phyloP scores from a whole-genome alignment of 1,284 basidiomycete species.

The Butyriboletus regius region DNA sequence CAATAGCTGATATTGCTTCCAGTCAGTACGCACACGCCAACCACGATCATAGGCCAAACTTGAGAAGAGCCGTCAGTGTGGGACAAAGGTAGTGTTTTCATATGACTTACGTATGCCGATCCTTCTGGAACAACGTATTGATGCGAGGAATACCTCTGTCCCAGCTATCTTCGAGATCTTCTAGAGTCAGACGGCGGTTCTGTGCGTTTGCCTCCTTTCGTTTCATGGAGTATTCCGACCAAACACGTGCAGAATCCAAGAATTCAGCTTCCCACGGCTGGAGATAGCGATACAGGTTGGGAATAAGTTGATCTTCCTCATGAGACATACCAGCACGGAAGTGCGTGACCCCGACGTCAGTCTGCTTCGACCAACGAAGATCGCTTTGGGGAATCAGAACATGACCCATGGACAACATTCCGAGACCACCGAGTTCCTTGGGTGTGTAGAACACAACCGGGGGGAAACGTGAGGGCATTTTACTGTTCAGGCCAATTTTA shows the following conservation, averaged over 20 bases:
- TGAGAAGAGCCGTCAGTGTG: conserved; percentile 39
- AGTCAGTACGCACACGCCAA: conserved; percentile 92
- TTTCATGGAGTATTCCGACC: conserved; percentile 99
- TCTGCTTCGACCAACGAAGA: conserved; percentile 96
- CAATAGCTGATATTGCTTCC: conserved; percentile 93
- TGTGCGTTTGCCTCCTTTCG: conserved; percentile 97
- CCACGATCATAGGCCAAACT: conserved; percentile 95
- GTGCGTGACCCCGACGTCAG: conserved; percentile 90
- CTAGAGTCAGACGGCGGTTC: conserved; percentile 91
- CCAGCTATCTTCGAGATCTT: conserved; percentile 96
- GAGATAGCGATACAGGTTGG: conserved; percentile 95
- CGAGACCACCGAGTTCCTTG: conserved; percentile 93
- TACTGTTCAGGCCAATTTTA: conserved; percentile 96
- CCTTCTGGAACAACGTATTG: conserved; percentile 96
- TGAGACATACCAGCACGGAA: conserved; percentile 97
- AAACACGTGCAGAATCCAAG: conserved; percentile 93
- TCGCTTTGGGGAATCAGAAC: conserved; percentile 97
- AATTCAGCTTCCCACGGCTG: conserved; percentile 99
- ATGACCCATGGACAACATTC: conserved; percentile 99
- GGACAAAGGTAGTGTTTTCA: conserved; percentile 36
- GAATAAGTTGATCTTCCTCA: conserved; percentile 90
- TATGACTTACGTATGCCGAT: conserved; percentile 77
- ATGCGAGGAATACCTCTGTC: conserved; percentile 97
- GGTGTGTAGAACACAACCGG: conserved; percentile 95
- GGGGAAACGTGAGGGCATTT: conserved; percentile 99